A percentile compares a stretch with the other conserved stretches of the same genome.
phyloP scores from a whole-genome alignment of 768 basidiomycete genomes.

The Termitomyces titanicus region DNA sequence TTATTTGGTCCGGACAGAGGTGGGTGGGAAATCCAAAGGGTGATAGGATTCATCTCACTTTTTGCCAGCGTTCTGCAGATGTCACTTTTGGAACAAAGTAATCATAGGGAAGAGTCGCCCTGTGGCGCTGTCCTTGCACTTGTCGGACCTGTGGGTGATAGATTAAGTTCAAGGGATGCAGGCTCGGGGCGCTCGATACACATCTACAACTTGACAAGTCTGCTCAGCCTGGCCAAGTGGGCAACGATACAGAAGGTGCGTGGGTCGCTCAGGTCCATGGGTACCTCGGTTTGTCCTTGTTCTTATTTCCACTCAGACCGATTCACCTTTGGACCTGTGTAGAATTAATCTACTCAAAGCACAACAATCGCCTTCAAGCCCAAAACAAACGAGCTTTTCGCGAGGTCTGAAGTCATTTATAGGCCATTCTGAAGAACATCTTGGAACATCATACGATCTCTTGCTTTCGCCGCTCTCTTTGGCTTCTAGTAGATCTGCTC shows the following conservation, averaged over 20 bases:
- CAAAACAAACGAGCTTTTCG: slow-evolving; percentile 56
- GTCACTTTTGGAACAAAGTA: slow-evolving; percentile 68
- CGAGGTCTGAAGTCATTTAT: slow-evolving; percentile 61
- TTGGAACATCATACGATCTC: slow-evolving; percentile 29
- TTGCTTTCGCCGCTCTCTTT: slow-evolving; percentile 19
- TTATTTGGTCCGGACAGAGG: slow-evolving; percentile 81
- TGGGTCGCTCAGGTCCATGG: too few relatives aligned
- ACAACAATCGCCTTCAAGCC: slow-evolving; percentile 43
- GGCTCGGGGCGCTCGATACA: background rate
- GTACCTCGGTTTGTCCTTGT: too few relatives aligned
- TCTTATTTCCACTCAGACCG: too few relatives aligned
- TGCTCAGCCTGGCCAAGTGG: background rate
- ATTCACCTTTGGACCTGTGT: slow-evolving; percentile 43
- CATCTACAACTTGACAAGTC: background rate
- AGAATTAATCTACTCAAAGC: slow-evolving; percentile 45
- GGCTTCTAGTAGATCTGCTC: too few relatives aligned
- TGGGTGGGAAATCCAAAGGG: slow-evolving; percentile 25
- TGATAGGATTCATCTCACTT: background rate
- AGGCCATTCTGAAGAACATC: slow-evolving; percentile 23
- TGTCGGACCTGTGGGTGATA: too few relatives aligned
- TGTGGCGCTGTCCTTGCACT: too few relatives aligned
- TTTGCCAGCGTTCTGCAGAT: slow-evolving; percentile 67
- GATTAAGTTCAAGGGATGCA: too few relatives aligned
- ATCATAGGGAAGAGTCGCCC: slow-evolving; percentile 37
- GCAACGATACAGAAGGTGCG: too few relatives aligned